Evolutionary conservation across 257 asterid genomes (phyloP).

Genomic region (Rehmannia glutinosa): DNA sequence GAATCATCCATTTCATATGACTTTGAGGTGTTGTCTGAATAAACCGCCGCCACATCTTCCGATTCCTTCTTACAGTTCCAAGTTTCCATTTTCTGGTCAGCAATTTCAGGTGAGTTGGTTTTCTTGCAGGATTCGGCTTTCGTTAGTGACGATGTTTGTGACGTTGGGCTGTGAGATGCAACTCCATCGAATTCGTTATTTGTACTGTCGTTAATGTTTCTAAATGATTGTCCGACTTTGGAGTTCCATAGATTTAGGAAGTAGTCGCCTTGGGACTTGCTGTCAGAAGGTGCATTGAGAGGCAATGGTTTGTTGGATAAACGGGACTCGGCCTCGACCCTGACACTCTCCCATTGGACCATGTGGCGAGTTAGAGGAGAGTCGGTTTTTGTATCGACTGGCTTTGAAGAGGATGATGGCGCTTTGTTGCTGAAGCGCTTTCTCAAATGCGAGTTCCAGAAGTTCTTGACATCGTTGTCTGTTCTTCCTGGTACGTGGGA

Average conservation of each 20-base stretch:
- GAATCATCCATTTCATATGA: slow-evolving; percentile 37
- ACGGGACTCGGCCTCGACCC: slow-evolving; percentile 36
- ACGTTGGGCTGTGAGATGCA: slow-evolving; percentile 32
- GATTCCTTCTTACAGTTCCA: slow-evolving; percentile 22
- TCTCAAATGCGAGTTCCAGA: slow-evolving; percentile 75
- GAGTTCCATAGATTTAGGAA: slow-evolving; percentile 62
- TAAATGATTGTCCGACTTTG: slow-evolving; percentile 51
- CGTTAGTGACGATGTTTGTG: slow-evolving; percentile 45
- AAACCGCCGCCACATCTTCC: slow-evolving; percentile 16
- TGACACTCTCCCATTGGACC: slow-evolving; percentile 40
- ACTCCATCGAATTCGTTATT: slow-evolving; percentile 14
- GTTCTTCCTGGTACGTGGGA: slow-evolving; percentile 66
- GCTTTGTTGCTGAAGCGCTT: slow-evolving; percentile 27
- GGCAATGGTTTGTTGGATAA: slow-evolving; percentile 21
- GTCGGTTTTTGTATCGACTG: slow-evolving; percentile 14
- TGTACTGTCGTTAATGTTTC: slow-evolving; percentile 30
- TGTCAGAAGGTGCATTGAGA: slow-evolving; percentile 5
- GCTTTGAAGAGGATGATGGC: slow-evolving; percentile 26
- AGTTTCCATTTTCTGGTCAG: slow-evolving; percentile 9
- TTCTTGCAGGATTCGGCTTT: slow-evolving; percentile 27
- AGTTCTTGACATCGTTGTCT: slow-evolving; percentile 66
- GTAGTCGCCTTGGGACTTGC: slow-evolving; percentile 33
- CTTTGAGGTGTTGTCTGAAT: slow-evolving; percentile 26
- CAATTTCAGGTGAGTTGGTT: slow-evolving; percentile 12
- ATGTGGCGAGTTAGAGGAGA: slow-evolving; percentile 27